phyloP scores from a whole-genome alignment of 1,284 basidiomycete species.

The Athelia sp. region DNA sequence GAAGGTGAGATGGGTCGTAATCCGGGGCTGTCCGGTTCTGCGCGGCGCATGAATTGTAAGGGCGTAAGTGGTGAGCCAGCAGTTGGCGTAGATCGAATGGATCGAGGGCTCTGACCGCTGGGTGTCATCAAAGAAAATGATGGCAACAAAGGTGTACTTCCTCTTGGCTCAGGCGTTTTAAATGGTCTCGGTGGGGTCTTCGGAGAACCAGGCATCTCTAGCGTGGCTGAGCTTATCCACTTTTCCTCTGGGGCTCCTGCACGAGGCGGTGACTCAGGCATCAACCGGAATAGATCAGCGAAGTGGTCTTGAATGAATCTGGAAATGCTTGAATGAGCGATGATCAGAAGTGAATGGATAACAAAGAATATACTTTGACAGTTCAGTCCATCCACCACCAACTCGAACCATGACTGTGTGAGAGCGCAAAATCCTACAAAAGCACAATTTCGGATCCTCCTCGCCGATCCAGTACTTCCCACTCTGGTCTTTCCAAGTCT shows the following conservation, averaged over 20 bases:
- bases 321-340: constrained; percentile 11
- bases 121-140: constrained; percentile 47
- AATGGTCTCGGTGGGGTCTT: constrained; percentile 42
- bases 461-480: constrained; percentile 96
- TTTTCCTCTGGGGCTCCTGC: constrained; percentile 55
- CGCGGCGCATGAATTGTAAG: constrained; percentile 53
- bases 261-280: constrained; percentile 55
- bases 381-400: constrained; percentile 90
- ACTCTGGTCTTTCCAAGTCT: constrained; percentile 84
- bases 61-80: constrained; percentile 48
- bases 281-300: constrained; percentile 68
- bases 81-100: constrained; percentile 39
- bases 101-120: constrained; percentile 38
- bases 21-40: constrained; percentile 32
- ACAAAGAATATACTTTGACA: constrained; percentile 65
- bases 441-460: constrained; percentile 82
- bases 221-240: constrained; percentile 77
- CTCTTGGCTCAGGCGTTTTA: constrained; percentile 63
- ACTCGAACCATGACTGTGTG: constrained; percentile 94
- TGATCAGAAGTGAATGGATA: constrained; percentile 1
- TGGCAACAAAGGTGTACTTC: constrained; percentile 25
- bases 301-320: constrained; percentile 87
- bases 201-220: constrained; percentile 45
- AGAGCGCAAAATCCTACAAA: constrained; percentile 87
- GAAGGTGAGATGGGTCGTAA: constrained; percentile 40